A percentile compares a stretch with the other conserved stretches of the same genome.
Evolutionary conservation across 208 protist genomes (phyloP).

Genomic region (Phytomonas francai): DNA sequence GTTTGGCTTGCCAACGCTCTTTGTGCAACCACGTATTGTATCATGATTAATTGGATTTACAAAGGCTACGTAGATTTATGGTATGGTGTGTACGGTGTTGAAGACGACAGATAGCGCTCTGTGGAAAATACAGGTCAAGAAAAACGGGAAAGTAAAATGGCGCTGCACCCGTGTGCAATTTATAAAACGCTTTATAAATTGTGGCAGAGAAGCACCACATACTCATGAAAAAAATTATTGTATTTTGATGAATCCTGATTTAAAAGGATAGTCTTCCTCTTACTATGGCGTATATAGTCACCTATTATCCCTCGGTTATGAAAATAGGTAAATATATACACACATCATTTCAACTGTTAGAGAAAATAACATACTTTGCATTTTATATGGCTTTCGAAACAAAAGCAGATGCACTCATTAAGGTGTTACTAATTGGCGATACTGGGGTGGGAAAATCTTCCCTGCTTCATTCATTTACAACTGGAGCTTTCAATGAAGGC

Average conservation of each 20-base stretch:
- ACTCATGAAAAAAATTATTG: not conserved
- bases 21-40: conserved; percentile 52
- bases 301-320: not conserved
- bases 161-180: not conserved
- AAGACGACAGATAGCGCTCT: conserved; percentile 26
- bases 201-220: not conserved
- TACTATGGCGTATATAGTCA: not conserved
- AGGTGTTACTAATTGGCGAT: conserved; percentile 76
- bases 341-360: not conserved
- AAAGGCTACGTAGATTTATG: conserved; percentile 72
- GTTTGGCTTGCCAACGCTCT: conserved; percentile 27
- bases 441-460: conserved; percentile 79
- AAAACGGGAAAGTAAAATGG: not conserved
- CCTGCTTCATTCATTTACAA: conserved; percentile 74
- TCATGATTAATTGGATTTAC: conserved; percentile 81
- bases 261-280: not conserved
- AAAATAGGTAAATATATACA: not conserved
- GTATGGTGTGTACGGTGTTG: conserved; percentile 63
- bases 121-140: not conserved
- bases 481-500: conserved; percentile 46
- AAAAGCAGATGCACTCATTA: conserved; percentile 56
- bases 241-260: not conserved
- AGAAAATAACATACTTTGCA: not conserved
- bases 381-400: conserved; percentile 13
- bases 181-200: not conserved